Evolutionary conservation across 2,329 filamentous ascomycete species (phyloP).

Genomic region (Sporothrix mexicana): DNA sequence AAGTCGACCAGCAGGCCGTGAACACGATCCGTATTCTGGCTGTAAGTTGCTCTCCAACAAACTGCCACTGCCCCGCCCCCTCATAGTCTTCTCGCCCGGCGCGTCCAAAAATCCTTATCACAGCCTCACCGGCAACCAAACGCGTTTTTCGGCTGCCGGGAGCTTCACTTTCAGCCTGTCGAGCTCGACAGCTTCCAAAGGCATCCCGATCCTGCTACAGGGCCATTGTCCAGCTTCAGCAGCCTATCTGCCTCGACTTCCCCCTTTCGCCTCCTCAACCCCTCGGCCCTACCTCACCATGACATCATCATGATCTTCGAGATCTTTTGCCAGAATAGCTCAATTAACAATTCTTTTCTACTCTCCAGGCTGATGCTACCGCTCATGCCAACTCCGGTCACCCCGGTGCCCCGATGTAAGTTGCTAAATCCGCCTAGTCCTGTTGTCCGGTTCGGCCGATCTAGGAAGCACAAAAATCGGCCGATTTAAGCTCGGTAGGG

Average conservation of each 20-base stretch:
- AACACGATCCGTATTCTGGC: constrained; percentile 98
- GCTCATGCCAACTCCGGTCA: constrained; percentile 95
- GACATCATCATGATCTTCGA: constrained; percentile 30
- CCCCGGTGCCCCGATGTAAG: constrained; percentile 94
- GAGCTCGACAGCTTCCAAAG: neutral
- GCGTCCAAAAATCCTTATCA: constrained; percentile 22
- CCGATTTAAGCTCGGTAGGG: neutral
- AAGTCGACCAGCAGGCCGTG: constrained; percentile 88
- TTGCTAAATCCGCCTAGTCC: constrained; percentile 39
- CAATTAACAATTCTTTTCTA: constrained; percentile 30
- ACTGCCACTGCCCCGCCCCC: constrained; percentile 38
- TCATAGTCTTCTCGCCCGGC: constrained; percentile 6
- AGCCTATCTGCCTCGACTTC: neutral
- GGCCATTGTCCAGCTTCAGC: neutral
- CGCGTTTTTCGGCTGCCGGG: neutral
- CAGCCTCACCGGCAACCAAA: neutral
- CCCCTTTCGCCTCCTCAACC: neutral
- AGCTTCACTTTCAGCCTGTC: neutral
- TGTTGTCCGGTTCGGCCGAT: neutral
- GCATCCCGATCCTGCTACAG: neutral
- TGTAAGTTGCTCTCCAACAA: constrained; percentile 64
- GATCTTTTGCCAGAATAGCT: neutral
- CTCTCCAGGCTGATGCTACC: constrained; percentile 89
- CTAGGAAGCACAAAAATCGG: neutral
- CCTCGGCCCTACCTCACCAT: constrained; percentile 23